Conservation (phyloP, 1,284 basidiomycete genomes). For the Ustilago xerochloae region DNA sequence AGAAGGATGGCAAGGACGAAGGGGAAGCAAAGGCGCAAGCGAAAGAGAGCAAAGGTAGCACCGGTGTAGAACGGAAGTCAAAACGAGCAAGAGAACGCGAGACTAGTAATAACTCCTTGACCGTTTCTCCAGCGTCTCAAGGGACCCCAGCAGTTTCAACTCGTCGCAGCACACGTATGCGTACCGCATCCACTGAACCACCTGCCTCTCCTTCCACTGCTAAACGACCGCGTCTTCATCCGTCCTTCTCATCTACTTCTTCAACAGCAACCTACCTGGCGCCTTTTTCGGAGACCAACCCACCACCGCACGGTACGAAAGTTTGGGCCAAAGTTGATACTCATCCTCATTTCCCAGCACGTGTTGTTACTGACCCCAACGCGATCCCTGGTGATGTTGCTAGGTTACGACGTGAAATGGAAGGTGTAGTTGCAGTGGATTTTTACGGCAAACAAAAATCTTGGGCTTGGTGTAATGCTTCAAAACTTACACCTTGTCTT, state of each 20-base stretch:
- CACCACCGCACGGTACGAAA: constrained; percentile 20
- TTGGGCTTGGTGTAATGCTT: constrained; percentile 19
- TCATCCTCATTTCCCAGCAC: constrained; percentile 29
- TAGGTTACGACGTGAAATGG: neutral
- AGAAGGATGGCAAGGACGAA: neutral
- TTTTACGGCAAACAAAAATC: constrained; percentile 29
- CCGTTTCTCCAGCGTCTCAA: neutral
- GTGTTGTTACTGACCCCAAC: constrained; percentile 9
- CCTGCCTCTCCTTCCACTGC: constrained; percentile 9
- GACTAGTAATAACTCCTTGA: constrained; percentile 4
- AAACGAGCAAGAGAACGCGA: constrained; percentile 17
- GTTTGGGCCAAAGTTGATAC: constrained; percentile 50
- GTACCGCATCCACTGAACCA: constrained; percentile 5
- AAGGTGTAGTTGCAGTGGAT: constrained; percentile 11
- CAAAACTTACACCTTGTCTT: constrained; percentile 10
- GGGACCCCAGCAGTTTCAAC: neutral
- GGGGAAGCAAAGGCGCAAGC: neutral
- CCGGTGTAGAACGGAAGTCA: neutral
- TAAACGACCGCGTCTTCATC: constrained; percentile 8
- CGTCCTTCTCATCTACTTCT: neutral
- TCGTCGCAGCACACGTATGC: constrained; percentile 23
- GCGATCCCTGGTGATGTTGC: neutral
- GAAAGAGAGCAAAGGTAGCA: neutral
- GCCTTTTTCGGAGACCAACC: neutral
- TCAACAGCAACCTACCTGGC: neutral